Base-by-base conservation (phyloP, 2,329 filamentous ascomycete species). In the Fusarium proliferatum region DNA sequence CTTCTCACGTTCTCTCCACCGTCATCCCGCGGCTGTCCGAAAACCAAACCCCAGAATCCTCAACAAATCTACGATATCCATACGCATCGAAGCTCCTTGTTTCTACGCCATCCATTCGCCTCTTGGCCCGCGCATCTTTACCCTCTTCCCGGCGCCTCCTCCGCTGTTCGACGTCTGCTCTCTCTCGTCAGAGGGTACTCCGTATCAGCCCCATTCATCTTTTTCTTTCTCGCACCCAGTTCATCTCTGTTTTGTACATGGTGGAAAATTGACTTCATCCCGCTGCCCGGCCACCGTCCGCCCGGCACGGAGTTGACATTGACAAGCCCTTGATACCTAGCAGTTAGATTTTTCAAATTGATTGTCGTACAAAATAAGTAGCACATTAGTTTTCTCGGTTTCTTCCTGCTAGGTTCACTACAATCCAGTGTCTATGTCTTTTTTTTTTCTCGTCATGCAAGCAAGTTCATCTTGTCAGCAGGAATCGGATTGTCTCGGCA, bases 71-170 rank as follows among this genome's bases (percentile, higher is more conserved):
- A 68, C 51, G 52, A 57, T 43, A 69, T 69, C 55, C 55, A 57
- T 57, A 48, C 65, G 41, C 39, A 61, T 51, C 53, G 33, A 52
- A 36, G 61, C 58, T 45, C 71, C 64, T 60, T 74, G 63, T 67
- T 63, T 58, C 66, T 55, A 23, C 34, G 51, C 19, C 51, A 41
- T 39, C 34, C 23, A 55, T 42, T 74, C 59, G 71, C 67, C 71
- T 74, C 71, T 73, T 73, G 67, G 67, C 71, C 64, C 67, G 67
- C 71, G 49, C 71, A 74, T 74, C 71, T 74, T 72, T 53, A 43
- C 65, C 65, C 65, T 71, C 70, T 73, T 71, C 71, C 53, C 62
- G 61, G 58, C 67, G 62, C 66, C 71, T 73, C 71, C 71, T 74
- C 71, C 66, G 71, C 48, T 69, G 64, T 69, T 64, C 57, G 64